These are phyloP conservation scores for Neoscytalidium dimidiatum DNA, from an alignment of 2,329 filamentous ascomycete species.

Conservation along the genomic window DNA sequence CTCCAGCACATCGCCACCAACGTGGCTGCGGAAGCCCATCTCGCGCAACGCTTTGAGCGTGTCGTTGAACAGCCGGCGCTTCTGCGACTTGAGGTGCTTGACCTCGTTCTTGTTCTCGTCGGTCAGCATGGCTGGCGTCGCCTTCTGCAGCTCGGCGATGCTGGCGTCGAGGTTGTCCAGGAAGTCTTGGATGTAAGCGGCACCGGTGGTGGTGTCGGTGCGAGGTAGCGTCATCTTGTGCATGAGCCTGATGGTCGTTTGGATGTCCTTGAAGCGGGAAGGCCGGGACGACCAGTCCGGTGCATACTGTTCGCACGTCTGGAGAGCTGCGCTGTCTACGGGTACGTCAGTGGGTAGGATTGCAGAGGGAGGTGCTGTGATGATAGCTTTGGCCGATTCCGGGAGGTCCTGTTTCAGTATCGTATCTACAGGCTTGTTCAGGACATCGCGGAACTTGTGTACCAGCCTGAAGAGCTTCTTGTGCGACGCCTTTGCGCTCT, in stretches of 20 bases:
- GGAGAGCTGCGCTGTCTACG: slow-evolving; percentile 24
- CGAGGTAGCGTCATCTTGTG: slow-evolving; percentile 59
- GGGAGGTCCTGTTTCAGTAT: slow-evolving; percentile 43
- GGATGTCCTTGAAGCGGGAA: slow-evolving; percentile 69
- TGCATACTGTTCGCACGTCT: slow-evolving; percentile 28
- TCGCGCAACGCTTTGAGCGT: slow-evolving; percentile 77
- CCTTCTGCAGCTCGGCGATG: slow-evolving; percentile 74
- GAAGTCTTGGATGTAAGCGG: slow-evolving; percentile 66
- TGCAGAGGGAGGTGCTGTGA: not conserved
- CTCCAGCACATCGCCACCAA: slow-evolving; percentile 71
- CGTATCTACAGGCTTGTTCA: slow-evolving; percentile 73
- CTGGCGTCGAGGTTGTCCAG: slow-evolving; percentile 67
- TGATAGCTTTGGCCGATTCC: not conserved
- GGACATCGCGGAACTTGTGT: slow-evolving; percentile 79
- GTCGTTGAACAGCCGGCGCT: slow-evolving; percentile 87
- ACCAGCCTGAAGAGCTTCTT: slow-evolving; percentile 90
- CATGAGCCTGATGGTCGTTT: slow-evolving; percentile 75
- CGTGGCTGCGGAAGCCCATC: slow-evolving; percentile 88
- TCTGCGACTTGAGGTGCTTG: slow-evolving; percentile 87
- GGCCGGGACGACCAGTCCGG: slow-evolving; percentile 47
- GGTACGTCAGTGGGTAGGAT: slow-evolving; percentile 14
- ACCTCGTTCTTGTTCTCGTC: slow-evolving; percentile 84
- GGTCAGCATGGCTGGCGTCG: slow-evolving; percentile 77
- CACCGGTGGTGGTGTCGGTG: slow-evolving; percentile 54
- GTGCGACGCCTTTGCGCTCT: slow-evolving; percentile 88